These are phyloP conservation scores for Metarhizium guizhouense DNA, from an alignment of 2,329 filamentous ascomycete species.

Conservation along the genomic window DNA sequence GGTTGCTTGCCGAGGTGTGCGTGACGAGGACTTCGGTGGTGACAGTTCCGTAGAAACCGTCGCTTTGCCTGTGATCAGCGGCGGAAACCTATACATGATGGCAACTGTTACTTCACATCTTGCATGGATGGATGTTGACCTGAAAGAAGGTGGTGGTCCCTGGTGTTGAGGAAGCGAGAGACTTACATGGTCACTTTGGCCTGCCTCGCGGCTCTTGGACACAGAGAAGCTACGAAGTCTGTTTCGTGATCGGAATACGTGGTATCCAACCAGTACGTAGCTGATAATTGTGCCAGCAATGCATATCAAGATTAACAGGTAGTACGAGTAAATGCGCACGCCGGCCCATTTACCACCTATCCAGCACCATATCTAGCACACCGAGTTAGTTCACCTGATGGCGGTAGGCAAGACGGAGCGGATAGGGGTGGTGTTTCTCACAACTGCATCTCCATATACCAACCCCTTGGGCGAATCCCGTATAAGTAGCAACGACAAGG, in stretches of 20 bases:
- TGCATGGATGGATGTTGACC: too few species aligned
- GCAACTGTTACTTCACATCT: too few species aligned
- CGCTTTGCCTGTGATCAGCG: neutral
- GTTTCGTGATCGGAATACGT: conserved; percentile 51
- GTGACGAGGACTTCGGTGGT: conserved; percentile 42
- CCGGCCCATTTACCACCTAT: conserved; percentile 44
- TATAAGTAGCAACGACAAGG: conserved; percentile 56
- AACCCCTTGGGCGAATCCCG: conserved; percentile 24
- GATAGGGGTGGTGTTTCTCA: conserved; percentile 19
- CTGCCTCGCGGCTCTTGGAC: conserved; percentile 20
- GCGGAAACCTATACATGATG: too few species aligned
- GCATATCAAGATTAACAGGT: conserved; percentile 53
- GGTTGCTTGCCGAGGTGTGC: conserved; percentile 15
- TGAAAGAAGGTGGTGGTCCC: neutral
- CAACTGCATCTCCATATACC: conserved; percentile 49
- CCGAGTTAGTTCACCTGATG: neutral
- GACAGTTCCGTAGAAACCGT: conserved; percentile 39
- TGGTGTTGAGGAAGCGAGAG: neutral
- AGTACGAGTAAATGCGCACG: conserved; percentile 52
- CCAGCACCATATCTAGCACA: conserved; percentile 51
- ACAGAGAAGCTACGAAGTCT: conserved; percentile 42
- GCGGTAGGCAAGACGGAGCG: neutral
- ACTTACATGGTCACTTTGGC: conserved; percentile 24
- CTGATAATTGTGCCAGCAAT: conserved; percentile 45
- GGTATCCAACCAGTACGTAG: conserved; percentile 48